Evolutionary conservation across 345 rosid genomes (phyloP).

Genomic region (Hibiscus mutabilis): DNA sequence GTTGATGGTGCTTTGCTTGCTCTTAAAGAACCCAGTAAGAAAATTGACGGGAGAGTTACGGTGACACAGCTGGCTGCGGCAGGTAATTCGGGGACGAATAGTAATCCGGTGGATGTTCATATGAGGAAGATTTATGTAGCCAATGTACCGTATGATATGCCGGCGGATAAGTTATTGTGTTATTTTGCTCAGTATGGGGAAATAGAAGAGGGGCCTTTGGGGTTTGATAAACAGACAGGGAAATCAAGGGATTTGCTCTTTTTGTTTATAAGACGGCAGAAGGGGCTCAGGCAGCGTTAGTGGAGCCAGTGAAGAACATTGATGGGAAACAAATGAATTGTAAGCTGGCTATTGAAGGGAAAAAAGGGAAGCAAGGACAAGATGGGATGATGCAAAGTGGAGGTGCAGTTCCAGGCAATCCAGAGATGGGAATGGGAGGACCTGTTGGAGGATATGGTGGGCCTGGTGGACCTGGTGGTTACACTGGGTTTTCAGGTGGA

Average conservation of each 20-base stretch:
- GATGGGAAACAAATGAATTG: slow-evolving; percentile 73
- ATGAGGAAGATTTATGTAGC: slow-evolving; percentile 80
- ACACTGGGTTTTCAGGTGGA: slow-evolving; percentile 41
- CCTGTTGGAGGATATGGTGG: slow-evolving; percentile 10
- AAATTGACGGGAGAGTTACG: slow-evolving; percentile 73
- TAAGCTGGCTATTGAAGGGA: slow-evolving; percentile 72
- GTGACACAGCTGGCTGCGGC: slow-evolving; percentile 75
- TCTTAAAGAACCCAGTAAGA: slow-evolving; percentile 72
- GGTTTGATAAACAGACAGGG: slow-evolving; percentile 81
- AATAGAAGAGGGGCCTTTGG: slow-evolving; percentile 85
- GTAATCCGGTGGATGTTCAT: slow-evolving; percentile 38
- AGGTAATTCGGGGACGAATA: slow-evolving; percentile 46
- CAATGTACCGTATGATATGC: slow-evolving; percentile 68
- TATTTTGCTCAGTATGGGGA: slow-evolving; percentile 65
- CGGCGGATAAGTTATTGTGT: slow-evolving; percentile 52
- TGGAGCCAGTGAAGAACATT: slow-evolving; percentile 60
- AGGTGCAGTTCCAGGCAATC: slow-evolving; percentile 26
- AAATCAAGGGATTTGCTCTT: slow-evolving; percentile 69
- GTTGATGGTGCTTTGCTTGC: slow-evolving; percentile 69
- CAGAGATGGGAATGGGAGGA: slow-evolving; percentile 48
- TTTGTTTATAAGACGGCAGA: slow-evolving; percentile 75
- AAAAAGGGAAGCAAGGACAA: slow-evolving; percentile 51
- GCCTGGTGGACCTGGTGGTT: slow-evolving; percentile 40
- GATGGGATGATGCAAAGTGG: slow-evolving; percentile 24
- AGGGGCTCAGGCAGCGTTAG: slow-evolving; percentile 73